Evolutionary conservation across 2,329 filamentous ascomycete genomes (phyloP).

Genomic region (Capronia americana): DNA sequence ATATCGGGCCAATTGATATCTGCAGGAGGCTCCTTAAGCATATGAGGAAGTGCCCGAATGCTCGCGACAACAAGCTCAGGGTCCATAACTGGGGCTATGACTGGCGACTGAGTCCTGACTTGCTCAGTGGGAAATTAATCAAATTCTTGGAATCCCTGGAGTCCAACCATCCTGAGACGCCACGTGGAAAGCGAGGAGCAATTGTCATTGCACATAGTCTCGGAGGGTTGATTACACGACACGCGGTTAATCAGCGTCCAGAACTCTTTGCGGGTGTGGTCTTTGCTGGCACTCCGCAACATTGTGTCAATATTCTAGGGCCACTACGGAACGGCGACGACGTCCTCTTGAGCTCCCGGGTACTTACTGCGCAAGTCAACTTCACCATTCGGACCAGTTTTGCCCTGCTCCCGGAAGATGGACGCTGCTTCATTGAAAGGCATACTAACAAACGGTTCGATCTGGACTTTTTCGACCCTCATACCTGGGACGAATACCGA

Average conservation of each 20-base stretch:
- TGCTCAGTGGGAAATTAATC: conserved; percentile 74
- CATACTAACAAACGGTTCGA: conserved; percentile 78
- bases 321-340: conserved; percentile 91
- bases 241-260: conserved; percentile 83
- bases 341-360: conserved; percentile 84
- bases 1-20: conserved; percentile 91
- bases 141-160: conserved; percentile 75
- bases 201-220: conserved; percentile 83
- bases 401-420: conserved; percentile 82
- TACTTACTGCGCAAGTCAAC: conserved; percentile 90
- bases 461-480: conserved; percentile 80
- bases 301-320: conserved; percentile 89
- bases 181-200: conserved; percentile 68
- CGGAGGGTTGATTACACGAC: conserved; percentile 84
- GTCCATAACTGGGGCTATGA: conserved; percentile 94
- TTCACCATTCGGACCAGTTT: conserved; percentile 89
- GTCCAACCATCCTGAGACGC: conserved; percentile 68
- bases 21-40: conserved; percentile 81
- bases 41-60: conserved; percentile 75
- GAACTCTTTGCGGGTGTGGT: conserved; percentile 85
- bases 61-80: conserved; percentile 71
- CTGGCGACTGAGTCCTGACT: conserved; percentile 84
- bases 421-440: conserved; percentile 85
- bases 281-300: conserved; percentile 82
- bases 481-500: conserved; percentile 79